Conservation (phyloP, 345 rosid genomes). For the Odontarrhena argentea region DNA sequence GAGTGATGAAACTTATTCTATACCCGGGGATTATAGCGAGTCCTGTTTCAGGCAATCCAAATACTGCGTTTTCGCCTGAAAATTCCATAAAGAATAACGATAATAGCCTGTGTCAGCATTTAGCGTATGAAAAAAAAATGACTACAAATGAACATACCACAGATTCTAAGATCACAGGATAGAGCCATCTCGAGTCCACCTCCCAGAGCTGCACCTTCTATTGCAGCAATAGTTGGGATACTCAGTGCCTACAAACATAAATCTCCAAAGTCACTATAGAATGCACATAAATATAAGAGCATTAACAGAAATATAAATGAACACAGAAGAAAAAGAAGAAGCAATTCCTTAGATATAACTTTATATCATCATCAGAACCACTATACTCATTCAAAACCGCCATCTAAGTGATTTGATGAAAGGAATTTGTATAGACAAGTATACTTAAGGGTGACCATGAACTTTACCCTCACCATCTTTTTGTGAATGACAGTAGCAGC, state of each 20-base stretch:
- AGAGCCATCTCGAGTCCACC: conserved; percentile 99
- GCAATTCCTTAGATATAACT: background rate
- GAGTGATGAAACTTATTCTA: conserved; percentile 10
- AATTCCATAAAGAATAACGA: conserved; percentile 3
- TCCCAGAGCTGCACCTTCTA: conserved; percentile 91
- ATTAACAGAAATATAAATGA: conserved; percentile 3
- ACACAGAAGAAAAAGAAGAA: background rate
- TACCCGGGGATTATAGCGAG: conserved; percentile 97
- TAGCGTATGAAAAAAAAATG: background rate
- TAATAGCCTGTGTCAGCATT: background rate
- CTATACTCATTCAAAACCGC: background rate
- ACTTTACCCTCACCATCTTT: background rate
- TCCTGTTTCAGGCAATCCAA: conserved; percentile 96
- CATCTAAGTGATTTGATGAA: background rate
- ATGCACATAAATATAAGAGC: background rate
- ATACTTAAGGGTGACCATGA: background rate
- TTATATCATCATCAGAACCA: conserved; percentile 12
- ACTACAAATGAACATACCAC: conserved; percentile 53
- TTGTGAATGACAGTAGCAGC: conserved; percentile 1
- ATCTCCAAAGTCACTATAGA: conserved; percentile 20
- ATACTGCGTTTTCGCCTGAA: conserved; percentile 75
- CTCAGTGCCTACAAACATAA: conserved; percentile 54
- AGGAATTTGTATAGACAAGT: background rate
- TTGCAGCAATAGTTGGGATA: conserved; percentile 83
- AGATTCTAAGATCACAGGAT: conserved; percentile 87